These are phyloP conservation scores for Arachnopeziza araneosa DNA, from an alignment of 2,329 filamentous ascomycete genomes.

Conservation along the genomic window DNA sequence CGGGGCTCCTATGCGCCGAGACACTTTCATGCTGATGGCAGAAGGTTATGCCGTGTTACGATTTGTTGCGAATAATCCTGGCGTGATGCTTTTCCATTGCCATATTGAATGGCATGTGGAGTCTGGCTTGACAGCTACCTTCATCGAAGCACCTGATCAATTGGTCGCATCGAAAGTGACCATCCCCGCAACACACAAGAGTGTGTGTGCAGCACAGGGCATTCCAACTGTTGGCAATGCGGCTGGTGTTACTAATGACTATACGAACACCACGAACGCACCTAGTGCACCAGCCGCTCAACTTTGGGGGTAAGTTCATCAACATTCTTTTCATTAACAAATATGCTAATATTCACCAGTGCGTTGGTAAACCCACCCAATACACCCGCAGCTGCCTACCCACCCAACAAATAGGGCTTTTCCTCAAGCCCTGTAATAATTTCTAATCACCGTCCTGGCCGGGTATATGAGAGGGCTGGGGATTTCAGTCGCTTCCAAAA, in stretches of 20 bases:
- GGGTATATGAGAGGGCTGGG: neutral
- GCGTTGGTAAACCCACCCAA: neutral
- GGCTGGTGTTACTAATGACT: neutral
- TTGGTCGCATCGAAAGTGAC: neutral
- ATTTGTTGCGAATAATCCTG: conserved; percentile 44
- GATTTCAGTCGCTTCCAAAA: neutral
- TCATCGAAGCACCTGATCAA: conserved; percentile 11
- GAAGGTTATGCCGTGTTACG: conserved; percentile 39
- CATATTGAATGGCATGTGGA: conserved; percentile 40
- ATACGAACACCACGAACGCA: neutral
- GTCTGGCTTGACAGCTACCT: conserved; percentile 9
- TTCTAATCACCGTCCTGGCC: neutral
- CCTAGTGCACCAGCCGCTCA: neutral
- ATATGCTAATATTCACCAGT: neutral
- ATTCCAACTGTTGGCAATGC: conserved; percentile 4
- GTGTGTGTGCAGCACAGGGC: neutral
- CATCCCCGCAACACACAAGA: neutral
- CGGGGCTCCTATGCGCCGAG: conserved; percentile 43
- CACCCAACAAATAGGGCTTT: neutral
- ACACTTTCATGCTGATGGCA: conserved; percentile 34
- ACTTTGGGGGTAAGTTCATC: neutral
- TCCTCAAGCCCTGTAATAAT: neutral
- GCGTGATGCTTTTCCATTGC: conserved; percentile 45
- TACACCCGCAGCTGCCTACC: neutral
- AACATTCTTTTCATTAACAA: neutral